Conservation (phyloP, 192 early-diverging fungal species). For the Coemansia sp. region DNA sequence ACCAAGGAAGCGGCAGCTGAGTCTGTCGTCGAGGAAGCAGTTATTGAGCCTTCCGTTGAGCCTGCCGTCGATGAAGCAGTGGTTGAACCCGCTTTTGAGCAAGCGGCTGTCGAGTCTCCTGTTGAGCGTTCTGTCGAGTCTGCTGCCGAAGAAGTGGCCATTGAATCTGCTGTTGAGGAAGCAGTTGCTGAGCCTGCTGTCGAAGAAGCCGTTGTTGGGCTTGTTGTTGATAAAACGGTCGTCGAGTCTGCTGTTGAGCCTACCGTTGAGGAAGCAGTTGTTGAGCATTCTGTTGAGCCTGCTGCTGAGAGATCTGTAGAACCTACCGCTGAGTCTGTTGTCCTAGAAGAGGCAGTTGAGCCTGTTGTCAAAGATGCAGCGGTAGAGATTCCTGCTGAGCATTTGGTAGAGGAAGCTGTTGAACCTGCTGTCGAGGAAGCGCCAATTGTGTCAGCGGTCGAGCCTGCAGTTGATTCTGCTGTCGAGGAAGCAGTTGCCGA, state of each 20-base stretch:
- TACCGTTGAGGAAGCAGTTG: not conserved
- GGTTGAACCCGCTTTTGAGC: not conserved
- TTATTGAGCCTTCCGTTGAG: not conserved
- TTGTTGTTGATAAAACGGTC: not conserved
- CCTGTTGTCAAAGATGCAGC: not conserved
- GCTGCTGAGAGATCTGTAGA: not conserved
- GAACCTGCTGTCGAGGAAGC: not conserved
- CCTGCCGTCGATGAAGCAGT: not conserved
- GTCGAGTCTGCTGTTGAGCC: not conserved
- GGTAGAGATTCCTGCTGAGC: too few relatives aligned
- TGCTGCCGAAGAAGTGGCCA: not conserved
- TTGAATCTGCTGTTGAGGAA: constrained; percentile 2
- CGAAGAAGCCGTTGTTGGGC: not conserved
- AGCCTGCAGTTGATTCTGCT: not conserved
- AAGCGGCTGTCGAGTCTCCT: not conserved
- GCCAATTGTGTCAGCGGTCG: not conserved
- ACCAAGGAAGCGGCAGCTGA: too few relatives aligned
- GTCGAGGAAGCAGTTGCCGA: not conserved
- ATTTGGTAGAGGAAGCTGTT: not conserved
- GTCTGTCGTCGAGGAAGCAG: not conserved
- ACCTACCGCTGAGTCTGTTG: not conserved
- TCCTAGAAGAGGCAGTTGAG: not conserved
- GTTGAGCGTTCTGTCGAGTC: not conserved
- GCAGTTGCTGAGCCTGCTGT: not conserved
- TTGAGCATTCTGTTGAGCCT: not conserved